Evolutionary conservation across 495 filamentous ascomycete species (phyloP), one percentile per base, ranked within the genome.

Genomic region (Trichoderma orchidacearum): DNA sequence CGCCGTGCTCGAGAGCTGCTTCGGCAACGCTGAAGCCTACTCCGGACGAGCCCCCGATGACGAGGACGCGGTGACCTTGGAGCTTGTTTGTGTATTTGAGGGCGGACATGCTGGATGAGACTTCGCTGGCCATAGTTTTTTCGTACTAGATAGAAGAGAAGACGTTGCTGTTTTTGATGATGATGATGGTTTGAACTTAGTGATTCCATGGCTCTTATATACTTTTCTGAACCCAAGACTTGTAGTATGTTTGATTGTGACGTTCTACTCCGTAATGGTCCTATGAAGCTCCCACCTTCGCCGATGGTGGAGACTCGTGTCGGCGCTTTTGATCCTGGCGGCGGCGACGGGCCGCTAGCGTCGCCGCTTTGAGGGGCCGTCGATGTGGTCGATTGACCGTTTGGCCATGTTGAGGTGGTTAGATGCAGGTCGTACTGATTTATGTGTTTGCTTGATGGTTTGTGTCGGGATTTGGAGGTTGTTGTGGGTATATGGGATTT

Each of bases 1-100:
- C 77, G 34, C 72, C 71, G 23, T 77, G 66, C 45, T 74, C 74
- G 56, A 84, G 64, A 11, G 68, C 62, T 5, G 66, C 70, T 60
- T 78, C 71, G 34, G 80, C 80, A 4, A 82, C 76, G 41, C 67
- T 71, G 51, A 73, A 78, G 28, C 81, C 82, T 53, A 85, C 80
- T 32, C 80, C 81, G 3, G 71, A 70, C 30, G 68, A 75, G 9
- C 77, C 81, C 28, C 81, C 81, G 54, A 83, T 70, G 35, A 82
- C 56, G 58, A 82, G 73, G 51, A 84, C 62, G 58, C 70, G 69
- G 35, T 63, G 66, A 54, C 62, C 63, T 4, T 64, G 62, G 55
- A 74, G 70, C 56, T 74, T 74, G 64, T 64, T 66, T 18, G n/a
- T 17, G 58, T 64, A 72, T 38, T 66, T 68, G 53, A 54, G 53